Conservation (phyloP, 768 basidiomycete genomes). For the Suillus americanus region DNA sequence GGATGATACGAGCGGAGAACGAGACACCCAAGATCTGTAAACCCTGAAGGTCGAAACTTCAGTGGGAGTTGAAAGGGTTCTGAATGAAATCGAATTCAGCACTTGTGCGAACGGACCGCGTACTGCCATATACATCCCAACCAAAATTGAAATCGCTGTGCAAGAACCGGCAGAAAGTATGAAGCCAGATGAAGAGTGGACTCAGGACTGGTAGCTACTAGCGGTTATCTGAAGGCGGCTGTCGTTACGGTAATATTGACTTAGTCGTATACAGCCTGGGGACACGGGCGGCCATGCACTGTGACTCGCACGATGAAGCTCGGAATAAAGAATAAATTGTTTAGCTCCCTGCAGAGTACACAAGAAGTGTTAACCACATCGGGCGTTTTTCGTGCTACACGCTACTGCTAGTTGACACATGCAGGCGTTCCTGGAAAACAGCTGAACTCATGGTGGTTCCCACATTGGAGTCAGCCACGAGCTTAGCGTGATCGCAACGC, state of each 20-base stretch:
- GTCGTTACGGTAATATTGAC: neutral
- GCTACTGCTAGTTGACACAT: neutral
- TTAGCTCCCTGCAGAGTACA: neutral
- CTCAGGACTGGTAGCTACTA: neutral
- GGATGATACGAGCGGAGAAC: neutral
- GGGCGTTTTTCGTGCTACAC: neutral
- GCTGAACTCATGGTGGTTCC: neutral
- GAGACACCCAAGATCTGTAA: no score
- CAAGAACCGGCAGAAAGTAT: neutral
- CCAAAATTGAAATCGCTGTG: neutral
- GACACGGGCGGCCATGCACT: neutral
- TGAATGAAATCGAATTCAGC: conserved; percentile 34
- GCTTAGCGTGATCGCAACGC: neutral
- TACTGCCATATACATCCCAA: neutral
- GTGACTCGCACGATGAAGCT: neutral
- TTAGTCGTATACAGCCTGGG: neutral
- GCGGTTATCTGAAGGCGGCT: neutral
- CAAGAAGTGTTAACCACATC: neutral
- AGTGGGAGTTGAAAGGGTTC: conserved; percentile 52
- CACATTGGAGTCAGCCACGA: neutral
- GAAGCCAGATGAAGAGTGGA: neutral
- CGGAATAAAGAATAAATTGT: neutral
- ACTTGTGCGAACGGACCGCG: neutral
- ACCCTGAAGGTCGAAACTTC: conserved; percentile 46
- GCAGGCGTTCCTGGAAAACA: neutral